Conservation (phyloP, 768 basidiomycete species). For the Termitomyces sp. region DNA sequence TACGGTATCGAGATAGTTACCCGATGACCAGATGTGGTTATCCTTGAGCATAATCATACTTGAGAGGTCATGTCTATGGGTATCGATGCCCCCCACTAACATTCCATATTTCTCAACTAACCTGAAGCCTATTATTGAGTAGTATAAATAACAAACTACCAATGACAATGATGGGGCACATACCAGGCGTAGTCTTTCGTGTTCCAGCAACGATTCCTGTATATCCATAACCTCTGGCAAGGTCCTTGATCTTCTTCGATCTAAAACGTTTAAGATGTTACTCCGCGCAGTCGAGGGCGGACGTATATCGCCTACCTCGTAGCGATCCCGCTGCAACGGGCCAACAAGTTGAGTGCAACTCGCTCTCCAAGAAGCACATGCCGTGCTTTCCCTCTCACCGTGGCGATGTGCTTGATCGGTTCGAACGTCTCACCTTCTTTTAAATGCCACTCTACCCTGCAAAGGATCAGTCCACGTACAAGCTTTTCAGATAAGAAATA, state of each 20-base stretch:
- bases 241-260: conserved; percentile 77
- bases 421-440: conserved; percentile 80
- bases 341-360: conserved; percentile 88
- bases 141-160: not conserved
- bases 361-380: conserved; percentile 89
- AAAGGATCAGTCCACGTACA: not conserved
- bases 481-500: conserved; percentile 13
- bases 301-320: conserved; percentile 64
- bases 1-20: conserved; percentile 30
- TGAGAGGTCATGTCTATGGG: conserved; percentile 94
- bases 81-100: conserved; percentile 95
- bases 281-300: not conserved
- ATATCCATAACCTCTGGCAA: conserved; percentile 76
- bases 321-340: conserved; percentile 95
- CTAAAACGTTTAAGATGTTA: conserved; percentile 35
- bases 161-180: not conserved
- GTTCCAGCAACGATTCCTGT: conserved; percentile 91
- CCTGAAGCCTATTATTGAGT: conserved; percentile 64
- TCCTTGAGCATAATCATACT: conserved; percentile 99
- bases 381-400: conserved; percentile 85
- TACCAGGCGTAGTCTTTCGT: conserved; percentile 93
- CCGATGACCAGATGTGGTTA: conserved; percentile 98
- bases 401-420: conserved; percentile 83
- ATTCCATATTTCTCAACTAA: conserved; percentile 98
- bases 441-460: conserved; percentile 92